Base-by-base conservation (phyloP, 306 rosid genomes). In the Malus orientalis region DNA sequence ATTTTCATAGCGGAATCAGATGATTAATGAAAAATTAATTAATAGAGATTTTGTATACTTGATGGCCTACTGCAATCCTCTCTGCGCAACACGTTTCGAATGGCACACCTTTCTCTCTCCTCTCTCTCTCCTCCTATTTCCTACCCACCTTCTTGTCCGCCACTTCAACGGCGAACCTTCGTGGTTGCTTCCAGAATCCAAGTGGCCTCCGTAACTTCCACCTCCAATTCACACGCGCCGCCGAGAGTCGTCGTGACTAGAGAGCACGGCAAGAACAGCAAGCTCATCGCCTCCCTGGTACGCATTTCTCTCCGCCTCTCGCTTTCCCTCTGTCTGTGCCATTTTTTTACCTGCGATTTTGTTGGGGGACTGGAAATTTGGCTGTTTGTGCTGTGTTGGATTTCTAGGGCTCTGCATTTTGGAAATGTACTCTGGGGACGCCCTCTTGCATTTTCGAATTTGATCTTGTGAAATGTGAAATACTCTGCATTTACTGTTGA, bases 231-330 rank as follows among this genome's bases (percentile, higher is more conserved):
- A 3, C 69, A 71, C 86, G 70, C 36, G 38, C 16, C 75, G 2
- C 96, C 87, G 8, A 82, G 82, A 72, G 99, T 96, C 32, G 94
- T 96, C 61, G 98, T 91, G 71, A 96, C 99, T 74, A 91, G 99
- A 86, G 98, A 96, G 86, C 98, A 89, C 8, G 99, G 99, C 86
- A 93, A 96, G 88, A 96, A 96, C 67, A 86, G 82, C 80, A 96
- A 96, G 88, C 98, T 96, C 69, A 86, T 96, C 85, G 58, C 72
- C 55, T 91, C 93, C 82, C 87, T 96, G 96, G 99, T 96, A 66
- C 63, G 57, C 10, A 55, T 32, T 6, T 44, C 75, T 58, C 38
- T 74, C 60, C 61, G 38, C 25, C 66, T 57, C 55, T 51, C 20
- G 15, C 53, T 49, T 19, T 16, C 20, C 55, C 20, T 15, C 19